A percentile compares a stretch with the other conserved stretches of the same genome.
Evolutionary conservation across 352 stramenopile genomes (phyloP).

Genomic region (Pythium guiyangense): DNA sequence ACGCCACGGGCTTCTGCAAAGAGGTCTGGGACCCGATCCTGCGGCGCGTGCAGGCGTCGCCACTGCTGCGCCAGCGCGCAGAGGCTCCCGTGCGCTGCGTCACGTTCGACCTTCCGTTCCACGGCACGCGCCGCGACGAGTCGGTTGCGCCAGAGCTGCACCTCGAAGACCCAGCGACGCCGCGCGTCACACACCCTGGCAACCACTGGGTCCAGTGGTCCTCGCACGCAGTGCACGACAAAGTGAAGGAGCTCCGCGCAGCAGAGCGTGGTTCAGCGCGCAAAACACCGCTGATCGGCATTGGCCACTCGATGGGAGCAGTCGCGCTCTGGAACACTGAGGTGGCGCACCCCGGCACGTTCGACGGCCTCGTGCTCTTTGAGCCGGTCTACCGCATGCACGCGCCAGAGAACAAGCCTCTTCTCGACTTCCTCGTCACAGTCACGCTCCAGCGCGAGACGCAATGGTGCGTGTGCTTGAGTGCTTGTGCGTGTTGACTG

Average conservation of each 20-base stretch:
- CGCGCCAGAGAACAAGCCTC: not conserved
- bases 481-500: not conserved
- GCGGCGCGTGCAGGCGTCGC: too few species aligned
- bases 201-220: slow-evolving; percentile 18
- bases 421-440: slow-evolving; percentile 30
- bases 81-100: slow-evolving; percentile 15
- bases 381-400: slow-evolving; percentile 28
- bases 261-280: too few species aligned
- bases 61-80: slow-evolving; percentile 18
- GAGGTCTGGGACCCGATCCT: slow-evolving; percentile 37
- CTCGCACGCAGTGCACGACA: slow-evolving; percentile 19
- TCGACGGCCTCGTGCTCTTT: slow-evolving; percentile 42
- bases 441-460: slow-evolving; percentile 32
- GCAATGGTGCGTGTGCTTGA: slow-evolving; percentile 1
- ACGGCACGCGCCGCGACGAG: slow-evolving; percentile 41
- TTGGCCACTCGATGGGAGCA: slow-evolving; percentile 48
- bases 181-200: slow-evolving; percentile 30
- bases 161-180: slow-evolving; percentile 13
- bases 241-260: slow-evolving; percentile 15
- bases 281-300: slow-evolving; percentile 30
- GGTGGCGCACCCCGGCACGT: slow-evolving; percentile 30
- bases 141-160: slow-evolving; percentile 14
- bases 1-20: slow-evolving; percentile 43
- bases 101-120: slow-evolving; percentile 47
- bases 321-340: slow-evolving; percentile 34